Conservation (phyloP, 805 yeast species). For the Priceomyces carsonii region DNA sequence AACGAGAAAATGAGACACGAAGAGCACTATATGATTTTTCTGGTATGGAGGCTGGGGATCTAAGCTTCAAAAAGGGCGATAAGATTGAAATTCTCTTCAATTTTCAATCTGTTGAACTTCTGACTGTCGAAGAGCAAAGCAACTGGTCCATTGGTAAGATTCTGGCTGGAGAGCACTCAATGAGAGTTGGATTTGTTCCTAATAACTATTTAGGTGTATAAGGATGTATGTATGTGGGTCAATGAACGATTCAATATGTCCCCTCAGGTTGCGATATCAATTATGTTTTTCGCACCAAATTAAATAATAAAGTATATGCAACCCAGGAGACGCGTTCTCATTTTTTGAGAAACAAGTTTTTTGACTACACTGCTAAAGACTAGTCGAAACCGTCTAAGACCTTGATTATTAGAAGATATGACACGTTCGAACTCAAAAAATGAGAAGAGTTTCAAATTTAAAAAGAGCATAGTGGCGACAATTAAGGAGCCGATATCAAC, state of each 20-base stretch:
- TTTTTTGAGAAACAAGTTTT: too few relatives aligned
- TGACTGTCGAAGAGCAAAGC: slow-evolving; percentile 17
- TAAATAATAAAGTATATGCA: too few relatives aligned
- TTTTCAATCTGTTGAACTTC: slow-evolving; percentile 24
- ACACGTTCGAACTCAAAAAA: slow-evolving; percentile 2
- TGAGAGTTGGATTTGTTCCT: slow-evolving; percentile 40
- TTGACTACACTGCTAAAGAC: too few relatives aligned
- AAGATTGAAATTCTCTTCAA: slow-evolving; percentile 31
- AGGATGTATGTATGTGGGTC: slow-evolving; percentile 16
- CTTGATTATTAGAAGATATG: too few relatives aligned
- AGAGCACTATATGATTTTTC: slow-evolving; percentile 24
- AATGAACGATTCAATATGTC: too few relatives aligned
- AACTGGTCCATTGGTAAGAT: slow-evolving; percentile 38
- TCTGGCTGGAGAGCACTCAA: slow-evolving; percentile 9
- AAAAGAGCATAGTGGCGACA: slow-evolving; percentile 54
- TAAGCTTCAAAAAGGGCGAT: slow-evolving; percentile 36
- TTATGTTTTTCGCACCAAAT: too few relatives aligned
- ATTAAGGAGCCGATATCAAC: slow-evolving; percentile 57
- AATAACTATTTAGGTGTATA: slow-evolving; percentile 25
- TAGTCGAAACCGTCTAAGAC: too few relatives aligned
- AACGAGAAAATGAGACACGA: slow-evolving; percentile 8
- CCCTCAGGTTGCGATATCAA: too few relatives aligned
- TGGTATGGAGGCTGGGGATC: slow-evolving; percentile 38
- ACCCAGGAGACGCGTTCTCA: too few relatives aligned
- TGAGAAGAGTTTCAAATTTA: slow-evolving; percentile 25